Evolutionary conservation across 2,329 filamentous ascomycete species (phyloP), one percentile per base, ranked within the genome.

Genomic region (Dactylellina leptospora): DNA sequence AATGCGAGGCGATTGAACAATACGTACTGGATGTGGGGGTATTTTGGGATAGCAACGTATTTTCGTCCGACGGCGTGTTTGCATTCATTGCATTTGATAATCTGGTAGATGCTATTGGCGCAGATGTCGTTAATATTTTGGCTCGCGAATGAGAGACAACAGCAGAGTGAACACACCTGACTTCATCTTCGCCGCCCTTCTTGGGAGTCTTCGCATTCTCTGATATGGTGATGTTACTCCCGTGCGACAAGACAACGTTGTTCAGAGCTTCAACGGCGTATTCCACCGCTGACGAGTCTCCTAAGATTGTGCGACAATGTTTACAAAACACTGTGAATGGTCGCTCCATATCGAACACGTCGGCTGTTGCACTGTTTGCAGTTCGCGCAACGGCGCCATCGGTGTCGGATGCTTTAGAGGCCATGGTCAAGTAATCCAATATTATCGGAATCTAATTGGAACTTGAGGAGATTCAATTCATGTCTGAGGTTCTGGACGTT

Each of bases 61-160:
- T 53, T 63, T n/a, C 59, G 59, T 2, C 59, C 59, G 20, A 63
- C 47, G 11, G 9, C 25, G 38, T 45, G 48, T 22, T 54, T 63
- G 18, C 59, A 63, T 1, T 16, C 36, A 2, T 47, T 25, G 38
- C 59, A 63, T 33, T 54, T 63, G 16, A 54, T 27, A 11, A 51
- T n/a, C 1, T 54, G 23, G 47, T 44, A 47, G 11, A 30, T 53
- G 6, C 51, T 38, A 54, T 40, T 25, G 8, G 30, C 11, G 11
- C 20, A 33, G 8, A 13, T 20, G 2, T 6, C 33, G 10, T 33
- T 25, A 2, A 51, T 28, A 51, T 20, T 8, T 36, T 5, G 3
- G n/a, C 4, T 51, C 10, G n/a, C 4, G n/a, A 9, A 36, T 36
- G 2, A 36, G 4, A 36, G n/a, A 10, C n/a, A 36, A 1, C 2